Evolutionary conservation across 805 yeast species (phyloP), one percentile per base, ranked within the genome.

Genomic region (Priceomyces carsonii): DNA sequence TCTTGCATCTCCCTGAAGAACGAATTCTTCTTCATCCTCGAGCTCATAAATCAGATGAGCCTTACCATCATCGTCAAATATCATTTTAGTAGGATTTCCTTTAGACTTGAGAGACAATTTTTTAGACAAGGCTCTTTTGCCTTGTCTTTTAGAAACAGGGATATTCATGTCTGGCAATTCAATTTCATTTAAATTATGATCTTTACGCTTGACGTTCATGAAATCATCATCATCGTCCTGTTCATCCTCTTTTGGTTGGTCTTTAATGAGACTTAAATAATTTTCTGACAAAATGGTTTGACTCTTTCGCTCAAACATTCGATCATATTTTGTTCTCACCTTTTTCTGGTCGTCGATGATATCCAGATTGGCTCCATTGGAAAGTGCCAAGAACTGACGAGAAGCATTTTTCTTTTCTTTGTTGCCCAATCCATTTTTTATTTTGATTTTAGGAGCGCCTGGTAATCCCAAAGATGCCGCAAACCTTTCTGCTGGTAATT

Each of bases 261-360:
- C 70, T 9, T 75, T 77, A 2, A 87, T 81, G 61, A 93, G 71
- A 40, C 80, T 85, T 61, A 80, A 60, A 55, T 89, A 93, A 57
- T 91, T 95, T 49, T 90, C 93, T 32, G 95, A 83, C 34, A 93
- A 69, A 13, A 93, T 95, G 35, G 85, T 84, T 66, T 93, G 98
- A 59, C 93, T 93, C 57, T 85, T 75, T 58, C 99, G 78, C 58
- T 88, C 95, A 63, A 93, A 93, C 95, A 93, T 90, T 43, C 90
- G 78, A 59, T 93, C 99, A 55, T 87, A 87, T 59, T 85, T 91
- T 10, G 97, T 93, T 52, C 89, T 77, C 2, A 80, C 82, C 47
- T 75, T 74, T 27, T 47, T 43, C n/a, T 47, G 49, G 45, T 40
- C 55, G 1, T 60, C 69, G 2, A 52, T 66, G 13, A 66, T 43